Base-by-base conservation (phyloP, 2,329 filamentous ascomycete species). In the Aspergillus terreus region DNA sequence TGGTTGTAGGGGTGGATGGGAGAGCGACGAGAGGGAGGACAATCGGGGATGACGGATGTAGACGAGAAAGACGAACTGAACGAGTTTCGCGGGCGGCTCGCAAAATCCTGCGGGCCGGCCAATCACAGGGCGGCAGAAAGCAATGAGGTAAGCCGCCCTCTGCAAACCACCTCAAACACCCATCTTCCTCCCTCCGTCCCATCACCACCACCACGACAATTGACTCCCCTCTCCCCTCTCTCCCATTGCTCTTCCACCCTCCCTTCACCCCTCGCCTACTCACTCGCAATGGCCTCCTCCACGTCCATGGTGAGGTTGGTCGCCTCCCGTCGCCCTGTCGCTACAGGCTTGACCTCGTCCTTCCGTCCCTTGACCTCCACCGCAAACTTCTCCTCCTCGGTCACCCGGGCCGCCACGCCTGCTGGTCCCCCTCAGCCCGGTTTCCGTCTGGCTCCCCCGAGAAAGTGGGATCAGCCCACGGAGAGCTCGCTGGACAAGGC, bases 401-500 rank as follows among this genome's bases (percentile, higher is more conserved):
- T 87, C 60, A 85, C 68, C 59, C 77, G 78, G 65, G 72, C 76
- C 68, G 82, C 82, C 64, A 78, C 88, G 44, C 90, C 90, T 58
- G 79, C 82, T 58, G 90, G 92, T 45, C 84, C 89, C 61, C 90
- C 90, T 60, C 88, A 90, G 52, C 77, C 84, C 61, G 85, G 86
- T 59, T 96, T 96, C 81, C 85, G 94, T 63, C 79, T 92, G 64
- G 82, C 85, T 65, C 81, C 79, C 57, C 85, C 82, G 47, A 82
- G 85, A 70, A 77, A 83, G 76, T 97, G 91, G 90, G 85, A 95
- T 61, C 83, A 95, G 73, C 81, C 85, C 59, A 79, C 82, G 57
- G 90, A 95, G 71, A 84, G 81, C 58, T 83, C 87, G 33, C 76
- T 95, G 62, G 90, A 96, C 76, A 87, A 86, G 72, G 81, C 90